phyloP scores from a whole-genome alignment of 2,329 filamentous ascomycete species.

The Penicillium thymicola region DNA sequence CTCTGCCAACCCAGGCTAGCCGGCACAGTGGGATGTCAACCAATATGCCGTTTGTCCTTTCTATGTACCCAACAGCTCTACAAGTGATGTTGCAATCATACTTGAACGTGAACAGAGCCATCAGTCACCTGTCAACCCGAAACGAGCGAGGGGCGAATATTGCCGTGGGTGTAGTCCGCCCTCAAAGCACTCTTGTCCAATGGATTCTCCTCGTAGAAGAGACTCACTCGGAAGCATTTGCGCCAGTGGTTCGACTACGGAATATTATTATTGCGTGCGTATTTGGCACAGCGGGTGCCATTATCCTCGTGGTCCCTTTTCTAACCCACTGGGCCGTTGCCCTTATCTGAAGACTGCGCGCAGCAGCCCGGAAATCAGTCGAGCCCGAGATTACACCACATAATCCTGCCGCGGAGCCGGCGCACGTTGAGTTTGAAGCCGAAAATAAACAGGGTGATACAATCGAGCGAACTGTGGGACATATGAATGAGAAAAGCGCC shows the following conservation, averaged over 20 bases:
- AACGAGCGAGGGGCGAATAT: conserved; percentile 71
- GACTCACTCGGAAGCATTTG: conserved; percentile 68
- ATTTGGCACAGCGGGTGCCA: conserved; percentile 73
- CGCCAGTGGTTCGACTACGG: conserved; percentile 70
- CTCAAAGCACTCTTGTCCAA: conserved; percentile 65
- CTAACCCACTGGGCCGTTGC: conserved; percentile 77
- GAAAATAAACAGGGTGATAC: not conserved
- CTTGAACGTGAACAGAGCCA: conserved; percentile 61
- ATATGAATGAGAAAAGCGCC: conserved; percentile 16
- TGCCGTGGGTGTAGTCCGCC: conserved; percentile 75
- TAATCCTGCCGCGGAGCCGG: conserved; percentile 1
- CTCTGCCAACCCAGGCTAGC: conserved; percentile 36
- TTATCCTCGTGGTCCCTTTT: conserved; percentile 70
- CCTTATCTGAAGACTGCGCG: conserved; percentile 73
- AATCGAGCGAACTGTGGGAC: not conserved
- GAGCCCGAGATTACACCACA: conserved; percentile 49
- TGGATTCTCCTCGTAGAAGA: conserved; percentile 85
- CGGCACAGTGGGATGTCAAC: conserved; percentile 26
- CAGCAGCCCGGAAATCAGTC: conserved; percentile 71
- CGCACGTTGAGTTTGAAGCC: not conserved
- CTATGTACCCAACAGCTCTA: conserved; percentile 61
- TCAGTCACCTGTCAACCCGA: conserved; percentile 62
- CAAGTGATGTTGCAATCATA: conserved; percentile 56
- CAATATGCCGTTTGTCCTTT: conserved; percentile 57
- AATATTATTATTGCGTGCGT: conserved; percentile 80